Evolutionary conservation across 2,329 filamentous ascomycete genomes (phyloP), one percentile per base, ranked within the genome.

Genomic region (Fusarium fracticaudum): DNA sequence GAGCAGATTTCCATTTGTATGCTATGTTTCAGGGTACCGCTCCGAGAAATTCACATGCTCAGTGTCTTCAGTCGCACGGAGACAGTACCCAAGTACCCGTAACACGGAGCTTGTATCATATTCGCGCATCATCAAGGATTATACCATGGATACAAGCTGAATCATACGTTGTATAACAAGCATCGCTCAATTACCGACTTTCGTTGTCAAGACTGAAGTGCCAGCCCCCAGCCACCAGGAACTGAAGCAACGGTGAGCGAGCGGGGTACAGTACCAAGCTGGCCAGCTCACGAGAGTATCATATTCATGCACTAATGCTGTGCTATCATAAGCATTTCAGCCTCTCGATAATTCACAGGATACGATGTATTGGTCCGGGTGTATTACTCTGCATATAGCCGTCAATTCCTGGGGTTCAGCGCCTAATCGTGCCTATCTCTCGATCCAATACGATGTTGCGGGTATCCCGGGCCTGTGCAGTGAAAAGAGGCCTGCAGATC

Each of bases 201-300:
- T 62, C 24, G 41, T 24, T 45, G 55, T 68, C 64, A 15, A 54
- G 40, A 44, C 64, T 62, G 55, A 68, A 38, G 47, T 37, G 55
- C 26, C 37, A 54, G 66, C 48, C 22, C 37, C 41, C 47, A 61
- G 55, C 66, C 64, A 54, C 64, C 55, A 54, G 26, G n/a, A 15
- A 68, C 31, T 44, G 54, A 38, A 26, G 47, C 20, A 24, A 51
- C 55, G 66, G 55, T 63, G 66, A 68, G 65, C 10, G 38, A 67
- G 64, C 37, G 64, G 64, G 64, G 65, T 29, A 40, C 37, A n/a
- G 29, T 43, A 29, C 26, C 51, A 43, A 33, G 29, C 22, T 13
- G 29, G 11, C 22, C 15, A 53, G 44, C 26, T 31, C 53, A 47
- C 13, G 41, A 35, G 35, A 47, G 37, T 38, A 44, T 44, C 55